phyloP scores from a whole-genome alignment of 805 yeast species.

The Candida fluviatilis region DNA sequence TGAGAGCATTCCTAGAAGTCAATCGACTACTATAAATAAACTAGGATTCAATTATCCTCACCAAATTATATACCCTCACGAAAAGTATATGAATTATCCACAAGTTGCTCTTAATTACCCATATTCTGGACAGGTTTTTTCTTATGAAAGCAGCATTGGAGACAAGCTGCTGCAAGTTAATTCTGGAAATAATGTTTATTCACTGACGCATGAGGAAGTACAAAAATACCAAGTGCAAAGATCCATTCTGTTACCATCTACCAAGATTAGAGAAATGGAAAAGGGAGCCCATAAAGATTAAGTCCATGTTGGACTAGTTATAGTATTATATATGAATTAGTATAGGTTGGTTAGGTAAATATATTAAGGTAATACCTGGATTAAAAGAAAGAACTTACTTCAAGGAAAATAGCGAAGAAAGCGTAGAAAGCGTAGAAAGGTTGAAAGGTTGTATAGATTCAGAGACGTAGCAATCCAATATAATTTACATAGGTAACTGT shows the following conservation, averaged over 20 bases:
- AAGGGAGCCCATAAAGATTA: too few relatives aligned
- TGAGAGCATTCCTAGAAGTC: not conserved
- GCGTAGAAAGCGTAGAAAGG: too few relatives aligned
- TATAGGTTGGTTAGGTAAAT: too few relatives aligned
- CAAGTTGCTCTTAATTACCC: not conserved
- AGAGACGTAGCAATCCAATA: too few relatives aligned
- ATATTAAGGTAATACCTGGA: too few relatives aligned
- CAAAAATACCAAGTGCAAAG: not conserved
- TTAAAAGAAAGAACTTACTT: too few relatives aligned
- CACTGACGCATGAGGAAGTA: not conserved
- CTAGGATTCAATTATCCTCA: not conserved
- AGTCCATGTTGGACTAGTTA: too few relatives aligned
- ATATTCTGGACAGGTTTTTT: not conserved
- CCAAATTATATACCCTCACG: not conserved
- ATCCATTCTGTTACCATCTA: not conserved
- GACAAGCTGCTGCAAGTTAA: not conserved
- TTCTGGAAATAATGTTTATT: not conserved
- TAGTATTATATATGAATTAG: too few relatives aligned
- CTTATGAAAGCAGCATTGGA: not conserved
- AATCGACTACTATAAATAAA: not conserved
- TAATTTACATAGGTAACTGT: too few relatives aligned
- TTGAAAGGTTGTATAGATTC: too few relatives aligned
- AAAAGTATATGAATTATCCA: not conserved
- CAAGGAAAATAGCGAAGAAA: too few relatives aligned
- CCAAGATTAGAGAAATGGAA: not conserved